phyloP scores from a whole-genome alignment of 2,329 filamentous ascomycete genomes.

The Chaetomium sp. region DNA sequence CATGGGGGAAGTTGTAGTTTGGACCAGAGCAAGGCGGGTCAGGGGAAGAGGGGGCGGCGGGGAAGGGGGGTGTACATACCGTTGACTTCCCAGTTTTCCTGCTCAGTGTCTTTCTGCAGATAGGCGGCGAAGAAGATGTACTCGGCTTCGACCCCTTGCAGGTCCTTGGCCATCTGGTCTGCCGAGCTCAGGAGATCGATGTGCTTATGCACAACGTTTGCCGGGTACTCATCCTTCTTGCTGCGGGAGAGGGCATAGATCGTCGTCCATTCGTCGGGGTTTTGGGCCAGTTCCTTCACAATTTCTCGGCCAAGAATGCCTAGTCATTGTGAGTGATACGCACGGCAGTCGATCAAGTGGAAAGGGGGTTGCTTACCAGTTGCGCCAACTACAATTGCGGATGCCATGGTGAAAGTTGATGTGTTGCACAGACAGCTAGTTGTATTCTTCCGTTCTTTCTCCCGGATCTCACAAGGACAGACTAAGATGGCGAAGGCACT shows the following conservation, averaged over 20 bases:
- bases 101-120: conserved; percentile 32
- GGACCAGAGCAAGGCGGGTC: neutral
- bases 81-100: conserved; percentile 38
- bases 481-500: neutral
- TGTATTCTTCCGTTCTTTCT: neutral
- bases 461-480: neutral
- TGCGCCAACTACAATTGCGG: conserved; percentile 30
- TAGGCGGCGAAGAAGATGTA: conserved; percentile 38
- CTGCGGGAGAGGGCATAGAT: conserved; percentile 36
- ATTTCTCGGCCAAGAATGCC: conserved; percentile 37
- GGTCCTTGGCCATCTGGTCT: conserved; percentile 34
- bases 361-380: conserved; percentile 22
- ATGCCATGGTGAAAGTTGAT: conserved; percentile 21
- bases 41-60: too few relatives aligned
- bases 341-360: neutral
- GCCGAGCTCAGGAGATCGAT: conserved; percentile 34
- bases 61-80: conserved; percentile 16
- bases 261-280: conserved; percentile 30
- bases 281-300: conserved; percentile 30
- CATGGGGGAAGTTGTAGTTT: too few relatives aligned
- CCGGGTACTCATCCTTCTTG: conserved; percentile 33
- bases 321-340: neutral
- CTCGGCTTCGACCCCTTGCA: conserved; percentile 32
- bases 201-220: conserved; percentile 32
- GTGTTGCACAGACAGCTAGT: neutral